Evolutionary conservation across 2,329 filamentous ascomycete genomes (phyloP).

Genomic region (Microcyclospora pomicola): DNA sequence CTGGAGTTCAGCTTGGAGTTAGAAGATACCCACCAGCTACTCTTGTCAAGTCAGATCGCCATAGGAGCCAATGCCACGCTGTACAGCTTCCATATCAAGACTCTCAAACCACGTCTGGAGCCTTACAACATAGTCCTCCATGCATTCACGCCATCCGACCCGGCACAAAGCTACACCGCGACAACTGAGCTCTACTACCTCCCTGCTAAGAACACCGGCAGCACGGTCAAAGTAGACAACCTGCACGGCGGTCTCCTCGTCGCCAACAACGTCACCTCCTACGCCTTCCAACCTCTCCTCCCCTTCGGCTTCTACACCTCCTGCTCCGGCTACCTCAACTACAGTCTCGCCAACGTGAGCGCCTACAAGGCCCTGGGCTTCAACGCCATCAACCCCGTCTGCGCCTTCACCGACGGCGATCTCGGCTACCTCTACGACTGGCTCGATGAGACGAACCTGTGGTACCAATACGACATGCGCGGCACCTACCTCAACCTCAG

Average conservation of each 20-base stretch:
- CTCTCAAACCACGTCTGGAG: slow-evolving; percentile 9
- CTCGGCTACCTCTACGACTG: slow-evolving; percentile 29
- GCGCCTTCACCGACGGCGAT: slow-evolving; percentile 27
- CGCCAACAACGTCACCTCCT: slow-evolving; percentile 22
- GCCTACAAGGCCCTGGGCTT: slow-evolving; percentile 31
- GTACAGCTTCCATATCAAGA: slow-evolving; percentile 24
- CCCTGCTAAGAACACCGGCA: slow-evolving; percentile 30
- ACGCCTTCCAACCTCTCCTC: slow-evolving; percentile 27
- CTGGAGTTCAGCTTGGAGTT: slow-evolving; percentile 10
- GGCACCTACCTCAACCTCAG: slow-evolving; percentile 28
- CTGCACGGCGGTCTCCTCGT: slow-evolving; percentile 33
- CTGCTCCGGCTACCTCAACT: slow-evolving; percentile 22
- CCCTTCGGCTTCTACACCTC: slow-evolving; percentile 34
- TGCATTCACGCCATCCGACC: slow-evolving; percentile 15
- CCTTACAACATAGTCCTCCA: slow-evolving; percentile 28
- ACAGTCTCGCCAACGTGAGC: slow-evolving; percentile 25
- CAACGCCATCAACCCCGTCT: slow-evolving; percentile 34
- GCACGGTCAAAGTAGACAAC: slow-evolving; percentile 34
- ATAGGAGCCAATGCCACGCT: slow-evolving; percentile 27
- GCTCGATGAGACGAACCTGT: slow-evolving; percentile 30
- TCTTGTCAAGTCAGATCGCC: slow-evolving; percentile 14
- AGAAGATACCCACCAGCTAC: slow-evolving; percentile 4
- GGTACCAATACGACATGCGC: slow-evolving; percentile 35
- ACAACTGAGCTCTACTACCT: slow-evolving; percentile 28
- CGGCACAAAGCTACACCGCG: slow-evolving; percentile 22